These are phyloP conservation scores for Emiliania huxleyi DNA, from an alignment of 78 protist species.

Conservation along the genomic window DNA sequence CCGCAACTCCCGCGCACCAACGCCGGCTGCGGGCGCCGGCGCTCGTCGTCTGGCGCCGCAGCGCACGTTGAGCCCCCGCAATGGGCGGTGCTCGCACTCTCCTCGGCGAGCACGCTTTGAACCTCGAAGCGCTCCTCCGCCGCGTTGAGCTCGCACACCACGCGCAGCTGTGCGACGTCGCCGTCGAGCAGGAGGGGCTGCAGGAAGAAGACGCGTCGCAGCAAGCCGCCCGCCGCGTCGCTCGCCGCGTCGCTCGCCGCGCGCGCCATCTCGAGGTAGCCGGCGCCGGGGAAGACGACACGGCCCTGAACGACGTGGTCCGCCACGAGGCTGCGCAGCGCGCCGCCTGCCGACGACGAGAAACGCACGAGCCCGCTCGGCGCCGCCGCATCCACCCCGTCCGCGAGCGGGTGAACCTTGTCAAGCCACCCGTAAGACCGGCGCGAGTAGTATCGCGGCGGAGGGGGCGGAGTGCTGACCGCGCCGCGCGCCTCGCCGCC, in stretches of 20 bases:
- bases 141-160: neutral
- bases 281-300: neutral
- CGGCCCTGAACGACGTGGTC: neutral
- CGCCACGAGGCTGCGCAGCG: neutral
- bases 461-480: neutral
- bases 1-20: neutral
- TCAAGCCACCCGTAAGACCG: too few relatives aligned
- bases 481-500: too few relatives aligned
- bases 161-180: neutral
- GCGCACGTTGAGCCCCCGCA: neutral
- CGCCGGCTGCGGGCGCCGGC: neutral
- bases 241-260: too few relatives aligned
- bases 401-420: too few relatives aligned
- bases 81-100: neutral
- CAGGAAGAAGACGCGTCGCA: neutral
- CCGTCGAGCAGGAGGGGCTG: neutral
- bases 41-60: neutral
- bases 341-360: neutral
- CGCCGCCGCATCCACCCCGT: too few relatives aligned
- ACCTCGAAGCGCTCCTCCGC: neutral
- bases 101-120: neutral
- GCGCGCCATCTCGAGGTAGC: neutral
- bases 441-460: too few relatives aligned
- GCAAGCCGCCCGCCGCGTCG: too few relatives aligned
- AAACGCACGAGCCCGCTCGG: too few relatives aligned